Conservation (phyloP, 2,329 filamentous ascomycete genomes). For the Claviceps quebecensis region DNA sequence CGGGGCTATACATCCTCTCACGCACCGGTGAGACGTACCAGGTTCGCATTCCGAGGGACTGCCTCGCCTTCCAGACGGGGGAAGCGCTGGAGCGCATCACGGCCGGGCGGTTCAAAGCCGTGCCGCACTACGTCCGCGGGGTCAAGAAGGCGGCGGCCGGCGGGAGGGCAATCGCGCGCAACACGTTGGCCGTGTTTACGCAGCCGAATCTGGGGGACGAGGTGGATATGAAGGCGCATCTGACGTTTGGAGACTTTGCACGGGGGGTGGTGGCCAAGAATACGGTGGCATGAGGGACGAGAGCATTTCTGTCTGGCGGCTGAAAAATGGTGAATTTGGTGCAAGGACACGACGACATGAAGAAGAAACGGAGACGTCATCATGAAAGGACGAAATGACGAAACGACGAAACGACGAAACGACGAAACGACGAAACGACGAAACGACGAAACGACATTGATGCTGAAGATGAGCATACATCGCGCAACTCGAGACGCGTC, state of each 20-base stretch:
- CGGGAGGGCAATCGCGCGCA: conserved; percentile 49
- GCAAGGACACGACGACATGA: too few species aligned
- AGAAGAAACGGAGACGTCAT: too few species aligned
- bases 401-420: too few species aligned
- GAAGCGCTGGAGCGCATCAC: conserved; percentile 87
- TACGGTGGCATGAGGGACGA: conserved; percentile 27
- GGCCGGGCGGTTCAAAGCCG: conserved; percentile 77
- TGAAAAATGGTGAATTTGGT: too few species aligned
- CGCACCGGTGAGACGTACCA: conserved; percentile 73
- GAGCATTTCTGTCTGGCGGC: too few species aligned
- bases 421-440: too few species aligned
- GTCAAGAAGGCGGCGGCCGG: conserved; percentile 39
- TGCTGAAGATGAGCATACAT: too few species aligned
- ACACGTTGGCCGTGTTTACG: conserved; percentile 92
- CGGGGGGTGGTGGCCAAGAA: conserved; percentile 45
- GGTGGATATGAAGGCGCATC: conserved; percentile 53
- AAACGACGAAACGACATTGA: too few species aligned
- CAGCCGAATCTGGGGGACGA: conserved; percentile 81
- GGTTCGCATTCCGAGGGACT: conserved; percentile 79
- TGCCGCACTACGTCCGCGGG: conserved; percentile 88
- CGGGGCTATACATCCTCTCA: conserved; percentile 89
- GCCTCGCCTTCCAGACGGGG: conserved; percentile 91
- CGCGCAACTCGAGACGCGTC: too few species aligned
- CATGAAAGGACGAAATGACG: too few species aligned
- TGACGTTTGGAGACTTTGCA: conserved; percentile 66